phyloP scores from a whole-genome alignment of 805 yeast genomes.

The Lipomyces yamanashiensis region DNA sequence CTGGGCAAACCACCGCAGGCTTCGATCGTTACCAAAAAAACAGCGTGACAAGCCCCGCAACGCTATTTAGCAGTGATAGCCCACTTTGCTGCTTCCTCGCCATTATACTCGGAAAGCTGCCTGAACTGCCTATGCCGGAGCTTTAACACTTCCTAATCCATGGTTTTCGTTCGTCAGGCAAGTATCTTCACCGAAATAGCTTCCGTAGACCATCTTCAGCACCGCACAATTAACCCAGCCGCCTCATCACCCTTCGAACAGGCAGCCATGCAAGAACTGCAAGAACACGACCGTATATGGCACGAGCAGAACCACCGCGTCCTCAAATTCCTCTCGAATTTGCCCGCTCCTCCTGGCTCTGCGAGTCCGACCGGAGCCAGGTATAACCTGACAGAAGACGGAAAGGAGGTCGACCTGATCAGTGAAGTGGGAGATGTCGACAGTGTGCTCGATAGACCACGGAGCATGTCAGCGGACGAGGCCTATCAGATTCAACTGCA shows the following conservation, averaged over 20 bases:
- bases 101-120: too few species aligned
- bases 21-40: too few species aligned
- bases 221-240: background rate
- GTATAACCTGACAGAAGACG: conserved; percentile 3
- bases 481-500: background rate
- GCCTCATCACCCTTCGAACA: background rate
- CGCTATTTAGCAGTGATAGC: too few species aligned
- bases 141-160: too few species aligned
- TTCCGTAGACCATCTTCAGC: background rate
- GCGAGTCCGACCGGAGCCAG: conserved; percentile 11
- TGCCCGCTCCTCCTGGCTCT: conserved; percentile 8
- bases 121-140: too few species aligned
- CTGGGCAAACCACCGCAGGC: too few species aligned
- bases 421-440: background rate
- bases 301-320: conserved; percentile 8
- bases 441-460: background rate
- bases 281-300: conserved; percentile 7
- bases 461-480: background rate
- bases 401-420: background rate
- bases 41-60: too few species aligned
- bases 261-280: background rate
- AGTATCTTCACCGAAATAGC: background rate
- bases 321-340: conserved; percentile 7
- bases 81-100: too few species aligned
- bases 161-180: too few species aligned